Conservation (phyloP, 768 basidiomycete genomes). For the Naganishia antarctica region DNA sequence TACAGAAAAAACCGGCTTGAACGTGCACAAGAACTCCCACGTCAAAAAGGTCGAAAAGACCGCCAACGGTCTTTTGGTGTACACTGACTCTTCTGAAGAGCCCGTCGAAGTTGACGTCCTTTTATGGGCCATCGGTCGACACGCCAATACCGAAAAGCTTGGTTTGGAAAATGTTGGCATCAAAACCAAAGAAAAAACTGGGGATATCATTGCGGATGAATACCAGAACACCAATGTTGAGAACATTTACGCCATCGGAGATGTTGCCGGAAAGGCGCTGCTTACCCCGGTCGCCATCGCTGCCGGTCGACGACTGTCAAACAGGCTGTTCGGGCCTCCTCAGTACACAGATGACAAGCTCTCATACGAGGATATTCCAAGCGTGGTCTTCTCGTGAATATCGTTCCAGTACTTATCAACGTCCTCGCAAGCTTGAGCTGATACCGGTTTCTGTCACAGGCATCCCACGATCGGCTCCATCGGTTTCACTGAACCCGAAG, state of each 20-base stretch:
- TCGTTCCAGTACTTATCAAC: background rate
- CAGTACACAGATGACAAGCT: constrained; percentile 84
- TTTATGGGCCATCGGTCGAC: constrained; percentile 91
- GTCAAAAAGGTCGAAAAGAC: constrained; percentile 73
- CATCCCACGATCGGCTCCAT: constrained; percentile 95
- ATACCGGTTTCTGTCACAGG: constrained; percentile 50
- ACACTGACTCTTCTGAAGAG: constrained; percentile 64
- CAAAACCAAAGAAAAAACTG: constrained; percentile 68
- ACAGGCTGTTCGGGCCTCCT: constrained; percentile 81
- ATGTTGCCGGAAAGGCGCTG: constrained; percentile 84
- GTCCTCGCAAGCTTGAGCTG: background rate
- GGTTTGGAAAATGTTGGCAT: constrained; percentile 68
- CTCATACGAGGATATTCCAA: constrained; percentile 81
- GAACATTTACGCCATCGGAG: constrained; percentile 77
- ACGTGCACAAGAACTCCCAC: constrained; percentile 72
- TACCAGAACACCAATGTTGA: constrained; percentile 75
- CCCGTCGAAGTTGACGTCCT: constrained; percentile 77
- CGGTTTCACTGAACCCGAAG: constrained; percentile 88
- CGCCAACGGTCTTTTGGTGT: constrained; percentile 61
- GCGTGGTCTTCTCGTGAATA: constrained; percentile 91
- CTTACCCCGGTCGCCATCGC: constrained; percentile 97
- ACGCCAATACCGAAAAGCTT: constrained; percentile 69
- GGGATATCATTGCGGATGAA: constrained; percentile 84
- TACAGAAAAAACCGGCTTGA: constrained; percentile 79
- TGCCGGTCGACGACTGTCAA: constrained; percentile 80